Percentiles rank a stretch among this genome's conserved stretches.
These are phyloP conservation scores for Epichloe scottii DNA, from an alignment of 2,329 filamentous ascomycete species.

Conservation along the genomic window DNA sequence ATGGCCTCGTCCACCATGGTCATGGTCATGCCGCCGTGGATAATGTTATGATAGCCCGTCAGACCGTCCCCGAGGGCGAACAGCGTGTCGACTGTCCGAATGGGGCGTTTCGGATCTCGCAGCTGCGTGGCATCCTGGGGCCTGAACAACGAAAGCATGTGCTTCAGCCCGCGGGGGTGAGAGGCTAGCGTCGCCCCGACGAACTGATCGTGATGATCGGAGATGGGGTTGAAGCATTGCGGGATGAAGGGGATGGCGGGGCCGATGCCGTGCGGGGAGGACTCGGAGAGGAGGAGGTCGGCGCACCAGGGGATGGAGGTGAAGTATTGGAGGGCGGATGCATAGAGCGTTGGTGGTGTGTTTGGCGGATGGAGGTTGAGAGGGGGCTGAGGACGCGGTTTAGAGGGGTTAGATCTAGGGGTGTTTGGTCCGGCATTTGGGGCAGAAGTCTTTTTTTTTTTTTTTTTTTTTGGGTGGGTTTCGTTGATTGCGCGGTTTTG, in stretches of 20 bases:
- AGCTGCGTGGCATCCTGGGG: conserved; percentile 14
- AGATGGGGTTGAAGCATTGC: conserved; percentile 19
- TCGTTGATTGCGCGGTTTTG: too few relatives aligned
- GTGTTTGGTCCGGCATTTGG: neutral
- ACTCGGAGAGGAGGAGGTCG: conserved; percentile 12
- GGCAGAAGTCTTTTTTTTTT: neutral
- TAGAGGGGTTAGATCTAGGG: conserved; percentile 5
- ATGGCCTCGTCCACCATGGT: conserved; percentile 26
- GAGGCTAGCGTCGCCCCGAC: conserved; percentile 20
- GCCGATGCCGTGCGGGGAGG: conserved; percentile 1
- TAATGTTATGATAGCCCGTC: conserved; percentile 19
- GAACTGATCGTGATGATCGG: conserved; percentile 20
- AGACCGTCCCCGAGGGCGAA: conserved; percentile 22
- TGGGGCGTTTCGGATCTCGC: conserved; percentile 12
- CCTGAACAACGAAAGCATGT: conserved; percentile 24
- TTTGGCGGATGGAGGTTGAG: conserved; percentile 17
- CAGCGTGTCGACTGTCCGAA: conserved; percentile 19
- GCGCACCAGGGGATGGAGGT: conserved; percentile 24
- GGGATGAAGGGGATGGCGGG: conserved; percentile 21
- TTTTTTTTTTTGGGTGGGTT: neutral
- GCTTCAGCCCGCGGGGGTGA: conserved; percentile 14
- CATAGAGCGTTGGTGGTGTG: conserved; percentile 15
- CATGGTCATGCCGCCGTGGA: conserved; percentile 25
- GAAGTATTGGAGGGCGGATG: conserved; percentile 20
- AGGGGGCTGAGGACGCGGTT: conserved; percentile 19